Conservation (phyloP, 1,139 yeast species). For the Tardiomyces blankii region DNA sequence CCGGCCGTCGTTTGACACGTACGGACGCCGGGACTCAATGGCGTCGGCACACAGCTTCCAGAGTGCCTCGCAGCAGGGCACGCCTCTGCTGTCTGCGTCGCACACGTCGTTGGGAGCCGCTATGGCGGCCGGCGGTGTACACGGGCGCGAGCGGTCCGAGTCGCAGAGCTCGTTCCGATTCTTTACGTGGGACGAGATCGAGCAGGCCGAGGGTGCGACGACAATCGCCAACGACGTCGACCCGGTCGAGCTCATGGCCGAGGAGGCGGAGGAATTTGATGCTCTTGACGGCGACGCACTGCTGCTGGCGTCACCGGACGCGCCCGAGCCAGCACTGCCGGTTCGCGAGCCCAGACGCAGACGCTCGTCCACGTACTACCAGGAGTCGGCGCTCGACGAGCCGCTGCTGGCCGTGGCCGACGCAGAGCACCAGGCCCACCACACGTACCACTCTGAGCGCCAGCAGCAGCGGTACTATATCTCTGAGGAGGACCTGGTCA, state of each 20-base stretch:
- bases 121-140: not conserved
- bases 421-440: not conserved
- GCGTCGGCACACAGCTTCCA: conserved; percentile 18
- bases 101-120: not conserved
- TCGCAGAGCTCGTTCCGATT: conserved; percentile 43
- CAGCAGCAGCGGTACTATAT: conserved; percentile 72
- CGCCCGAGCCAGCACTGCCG: conserved; percentile 5
- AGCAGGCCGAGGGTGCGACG: conserved; percentile 72
- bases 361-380: conserved; percentile 10
- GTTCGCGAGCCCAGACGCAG: conserved; percentile 6
- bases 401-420: conserved; percentile 5
- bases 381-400: conserved; percentile 7
- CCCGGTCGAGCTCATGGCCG: conserved; percentile 18
- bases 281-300: conserved; percentile 9
- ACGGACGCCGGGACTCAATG: conserved; percentile 13
- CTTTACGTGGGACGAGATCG: conserved; percentile 74
- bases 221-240: conserved; percentile 58
- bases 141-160: conserved; percentile 14
- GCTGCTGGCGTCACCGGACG: conserved; percentile 1
- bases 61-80: not conserved
- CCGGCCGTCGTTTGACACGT: conserved; percentile 1
- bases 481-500: conserved; percentile 89
- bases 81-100: not conserved
- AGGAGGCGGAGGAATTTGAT: not conserved
- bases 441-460: conserved; percentile 18